A percentile compares a stretch with the other conserved stretches of the same genome.
Conservation (phyloP, 768 basidiomycete genomes). For the Collybiopsis luxurians region DNA sequence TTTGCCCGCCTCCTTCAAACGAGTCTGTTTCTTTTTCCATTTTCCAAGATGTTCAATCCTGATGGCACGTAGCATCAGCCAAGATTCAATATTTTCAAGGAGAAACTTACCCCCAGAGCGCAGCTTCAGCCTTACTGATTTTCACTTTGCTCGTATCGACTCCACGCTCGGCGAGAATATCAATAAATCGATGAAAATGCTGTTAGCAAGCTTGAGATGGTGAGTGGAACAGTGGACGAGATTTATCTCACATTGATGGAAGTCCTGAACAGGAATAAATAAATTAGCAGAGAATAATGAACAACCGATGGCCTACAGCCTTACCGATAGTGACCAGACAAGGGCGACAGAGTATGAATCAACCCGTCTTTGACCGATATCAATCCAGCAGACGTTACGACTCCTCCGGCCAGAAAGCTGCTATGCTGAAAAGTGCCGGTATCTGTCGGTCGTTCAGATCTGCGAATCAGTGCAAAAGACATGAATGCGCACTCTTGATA, state of each 20-base stretch:
- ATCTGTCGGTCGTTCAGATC: constrained; percentile 19
- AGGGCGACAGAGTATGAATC: constrained; percentile 58
- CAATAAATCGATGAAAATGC: constrained; percentile 60
- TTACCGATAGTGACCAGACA: constrained; percentile 66
- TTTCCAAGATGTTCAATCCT: constrained; percentile 48
- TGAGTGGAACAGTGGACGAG: no score
- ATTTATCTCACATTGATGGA: constrained; percentile 48
- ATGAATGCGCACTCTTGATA: constrained; percentile 46
- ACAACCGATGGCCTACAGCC: neutral
- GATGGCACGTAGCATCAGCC: neutral
- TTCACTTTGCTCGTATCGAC: constrained; percentile 60
- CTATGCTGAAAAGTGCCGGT: constrained; percentile 68
- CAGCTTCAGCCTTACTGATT: constrained; percentile 58
- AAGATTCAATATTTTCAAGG: neutral
- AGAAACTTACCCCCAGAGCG: constrained; percentile 48
- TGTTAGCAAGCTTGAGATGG: constrained; percentile 22
- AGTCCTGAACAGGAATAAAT: constrained; percentile 46
- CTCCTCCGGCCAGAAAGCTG: constrained; percentile 53
- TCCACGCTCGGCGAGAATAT: constrained; percentile 46
- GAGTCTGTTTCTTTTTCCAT: constrained; percentile 38
- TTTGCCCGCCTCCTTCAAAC: constrained; percentile 28
- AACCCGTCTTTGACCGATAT: constrained; percentile 62
- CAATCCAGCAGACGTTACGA: constrained; percentile 64
- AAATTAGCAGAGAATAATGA: no score
- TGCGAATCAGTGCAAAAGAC: neutral